Conservation (phyloP, 208 protist species). For the Crithidia expoeki region DNA sequence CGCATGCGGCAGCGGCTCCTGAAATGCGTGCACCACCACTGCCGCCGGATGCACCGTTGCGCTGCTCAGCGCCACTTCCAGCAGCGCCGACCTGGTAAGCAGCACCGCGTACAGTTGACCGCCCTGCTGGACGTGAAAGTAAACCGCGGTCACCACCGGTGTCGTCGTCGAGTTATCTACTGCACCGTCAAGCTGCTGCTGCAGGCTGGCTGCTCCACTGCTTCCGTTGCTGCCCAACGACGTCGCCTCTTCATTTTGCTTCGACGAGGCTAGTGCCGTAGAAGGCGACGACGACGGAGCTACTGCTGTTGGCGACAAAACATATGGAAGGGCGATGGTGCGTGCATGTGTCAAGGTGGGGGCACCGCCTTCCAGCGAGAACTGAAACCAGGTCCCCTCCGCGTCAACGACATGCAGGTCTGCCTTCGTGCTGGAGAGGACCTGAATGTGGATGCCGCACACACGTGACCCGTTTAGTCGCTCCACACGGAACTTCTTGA, state of each 20-base stretch:
- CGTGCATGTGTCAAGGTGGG: slow-evolving; percentile 16
- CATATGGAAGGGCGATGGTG: slow-evolving; percentile 19
- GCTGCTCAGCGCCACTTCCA: slow-evolving; percentile 46
- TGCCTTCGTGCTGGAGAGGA: slow-evolving; percentile 10
- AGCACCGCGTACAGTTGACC: slow-evolving; percentile 66
- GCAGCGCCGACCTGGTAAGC: slow-evolving; percentile 53
- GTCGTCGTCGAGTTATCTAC: not conserved
- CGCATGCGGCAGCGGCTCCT: slow-evolving; percentile 21
- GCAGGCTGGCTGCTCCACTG: not conserved
- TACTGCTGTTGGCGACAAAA: not conserved
- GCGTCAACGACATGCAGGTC: slow-evolving; percentile 81
- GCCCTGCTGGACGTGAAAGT: slow-evolving; percentile 52
- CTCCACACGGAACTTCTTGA: slow-evolving; percentile 88
- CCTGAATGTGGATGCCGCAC: slow-evolving; percentile 56
- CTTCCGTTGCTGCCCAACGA: not conserved
- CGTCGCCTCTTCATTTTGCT: not conserved
- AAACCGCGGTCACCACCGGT: slow-evolving; percentile 22
- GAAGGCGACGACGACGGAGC: not conserved
- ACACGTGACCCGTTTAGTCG: slow-evolving; percentile 70
- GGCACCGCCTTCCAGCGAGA: slow-evolving; percentile 45
- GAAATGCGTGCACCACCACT: slow-evolving; percentile 48
- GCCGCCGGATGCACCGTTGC: slow-evolving; percentile 4
- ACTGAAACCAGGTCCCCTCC: slow-evolving; percentile 67
- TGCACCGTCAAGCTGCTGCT: not conserved
- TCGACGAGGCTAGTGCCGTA: not conserved